Evolutionary conservation across 106 monocot genomes (phyloP), one percentile per base, ranked within the genome.

Genomic region (Dioscorea dumetorum): DNA sequence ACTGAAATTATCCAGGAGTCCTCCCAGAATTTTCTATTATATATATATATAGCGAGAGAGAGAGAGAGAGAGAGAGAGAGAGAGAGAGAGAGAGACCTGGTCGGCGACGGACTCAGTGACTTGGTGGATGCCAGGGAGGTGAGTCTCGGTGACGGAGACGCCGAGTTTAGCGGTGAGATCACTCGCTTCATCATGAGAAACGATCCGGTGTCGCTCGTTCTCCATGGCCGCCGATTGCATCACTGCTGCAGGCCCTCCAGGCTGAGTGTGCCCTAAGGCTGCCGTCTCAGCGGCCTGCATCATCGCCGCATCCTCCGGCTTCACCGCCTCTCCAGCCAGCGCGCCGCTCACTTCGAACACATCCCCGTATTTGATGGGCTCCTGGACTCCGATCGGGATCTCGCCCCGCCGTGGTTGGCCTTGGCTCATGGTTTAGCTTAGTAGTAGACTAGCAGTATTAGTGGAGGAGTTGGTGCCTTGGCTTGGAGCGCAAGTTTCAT

Each of bases 261-360:
- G 69, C 24, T 18, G 57, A 17, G 67, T 75, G 14, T 67, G 50
- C 2, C 78, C 83, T 0, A 78, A 22, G 12, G 60, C 50, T 2
- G 34, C 14, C 61, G 67, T 67, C 78, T 83, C 83, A 12, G 79
- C 75, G 12, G 71, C 61, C 75, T 79, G 79, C 83, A 83, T 83
- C 71, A 83, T 67, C 31, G 78, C 78, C 22, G 83, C 83, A 60
- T 79, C 83, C 67, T 62, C 20, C 14, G 83, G 78, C 0, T 66
- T 60, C 15, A 79, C 19, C 8, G 71, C 57, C 65, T 67, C 32
- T 28, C 6, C 57, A 3, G 75, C 72, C 9, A 79, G 56, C 13
- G 49, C 68, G 3, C 78, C 71, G 23, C 24, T 57, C 41, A 41
- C 41, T 13, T 52, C 58, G 66, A 83, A 74, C 32, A 83, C 74